These are phyloP conservation scores for Globisporangium abappressorium DNA, from an alignment of 352 stramenopile species.

Conservation along the genomic window DNA sequence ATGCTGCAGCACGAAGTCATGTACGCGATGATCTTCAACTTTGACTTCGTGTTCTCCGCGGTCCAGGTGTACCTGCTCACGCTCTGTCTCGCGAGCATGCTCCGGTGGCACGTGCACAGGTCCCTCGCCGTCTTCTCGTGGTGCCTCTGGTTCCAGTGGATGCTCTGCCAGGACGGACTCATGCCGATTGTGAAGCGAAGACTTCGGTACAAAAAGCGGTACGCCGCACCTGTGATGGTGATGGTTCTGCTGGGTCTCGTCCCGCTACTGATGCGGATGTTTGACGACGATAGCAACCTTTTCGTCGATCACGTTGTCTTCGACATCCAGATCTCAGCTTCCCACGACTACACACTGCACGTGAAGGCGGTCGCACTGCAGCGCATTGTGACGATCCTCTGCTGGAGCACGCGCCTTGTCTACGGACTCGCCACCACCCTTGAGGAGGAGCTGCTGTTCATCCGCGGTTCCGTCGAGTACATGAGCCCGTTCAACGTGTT, in stretches of 20 bases:
- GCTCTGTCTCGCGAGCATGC: background rate
- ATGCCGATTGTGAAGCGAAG: background rate
- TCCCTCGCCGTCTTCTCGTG: background rate
- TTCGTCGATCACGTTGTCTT: background rate
- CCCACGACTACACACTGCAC: background rate
- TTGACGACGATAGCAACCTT: background rate
- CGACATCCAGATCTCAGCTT: background rate
- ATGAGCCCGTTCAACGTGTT: background rate
- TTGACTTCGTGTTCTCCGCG: background rate
- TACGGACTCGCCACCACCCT: background rate
- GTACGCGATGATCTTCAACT: slow-evolving; percentile 1
- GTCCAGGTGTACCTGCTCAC: background rate
- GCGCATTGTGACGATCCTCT: background rate
- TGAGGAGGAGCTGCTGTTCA: slow-evolving; percentile 4
- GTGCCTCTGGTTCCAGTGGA: background rate
- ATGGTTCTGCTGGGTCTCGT: slow-evolving; percentile 1
- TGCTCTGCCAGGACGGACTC: slow-evolving; percentile 3
- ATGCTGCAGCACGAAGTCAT: slow-evolving; percentile 1
- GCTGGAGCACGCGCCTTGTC: background rate
- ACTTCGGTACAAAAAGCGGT: background rate
- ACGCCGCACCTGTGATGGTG: background rate
- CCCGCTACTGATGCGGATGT: background rate
- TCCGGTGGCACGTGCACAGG: background rate
- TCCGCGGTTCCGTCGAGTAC: background rate
- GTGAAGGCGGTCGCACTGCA: background rate